Base-by-base conservation (phyloP, 2,329 filamentous ascomycete genomes). In the Blumeria hordei region DNA sequence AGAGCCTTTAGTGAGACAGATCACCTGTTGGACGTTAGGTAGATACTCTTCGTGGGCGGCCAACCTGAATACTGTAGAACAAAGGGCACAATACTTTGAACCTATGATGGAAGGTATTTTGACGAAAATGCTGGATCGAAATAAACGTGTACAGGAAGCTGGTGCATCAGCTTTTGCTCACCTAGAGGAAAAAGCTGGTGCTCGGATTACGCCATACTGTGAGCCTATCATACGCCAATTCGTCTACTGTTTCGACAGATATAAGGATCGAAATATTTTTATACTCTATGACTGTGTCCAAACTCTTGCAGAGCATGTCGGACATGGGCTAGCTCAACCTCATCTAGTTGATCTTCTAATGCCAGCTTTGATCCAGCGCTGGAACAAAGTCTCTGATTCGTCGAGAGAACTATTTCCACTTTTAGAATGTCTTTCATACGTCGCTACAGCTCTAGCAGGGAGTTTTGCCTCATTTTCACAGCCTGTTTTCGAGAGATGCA, bases 181-280 rank as follows among this genome's bases (percentile, higher is more conserved):
- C 63, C 75, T 98, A 8, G 92, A 96, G 67, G 92, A 96, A 67
- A 93, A 93, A 67, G 85, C 92, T 0, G 86, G 86, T 57, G 79
- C 79, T 59, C 76, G 81, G 58, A 71, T 98, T 44, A 80, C 82
- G 59, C 86, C 86, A 0, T 98, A 95, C 69, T 88, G 86, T 63
- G 76, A 82, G 33, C 85, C 88, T 32, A 96, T 98, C 62, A 78
- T 96, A 54, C 82, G 81, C 58, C 92, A 96, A 66, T 96, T 90
- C 64, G 88, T 95, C 54, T 74, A 77, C 58, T 98, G 92, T 68
- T 98, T 98, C 69, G 77, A 74, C 54, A 88, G 85, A 69, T 98
- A 96, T 77, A 96, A 98, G 74, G 90, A 96, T 68, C 83, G 87
- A 64, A 98, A 98, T 71, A 95, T 96, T 80, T 95, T 93, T 71